phyloP scores from a whole-genome alignment of 306 rosid genomes.

The Vachellia collinsii region DNA sequence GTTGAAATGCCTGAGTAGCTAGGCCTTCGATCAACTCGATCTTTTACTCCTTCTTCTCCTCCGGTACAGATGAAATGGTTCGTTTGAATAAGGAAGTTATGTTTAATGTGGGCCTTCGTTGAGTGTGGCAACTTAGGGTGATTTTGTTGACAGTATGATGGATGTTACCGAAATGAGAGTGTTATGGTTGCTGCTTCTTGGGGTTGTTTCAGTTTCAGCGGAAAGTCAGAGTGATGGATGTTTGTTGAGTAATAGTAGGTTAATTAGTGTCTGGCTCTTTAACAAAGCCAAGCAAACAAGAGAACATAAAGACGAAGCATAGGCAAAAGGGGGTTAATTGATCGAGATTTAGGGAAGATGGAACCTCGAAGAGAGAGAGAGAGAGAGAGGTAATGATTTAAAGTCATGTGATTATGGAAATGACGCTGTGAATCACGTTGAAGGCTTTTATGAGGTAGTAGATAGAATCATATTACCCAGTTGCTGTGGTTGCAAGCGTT shows the following conservation, averaged over 20 bases:
- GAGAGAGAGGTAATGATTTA: slow-evolving; percentile 38
- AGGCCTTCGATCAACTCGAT: background rate
- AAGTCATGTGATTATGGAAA: slow-evolving; percentile 40
- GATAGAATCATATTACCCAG: slow-evolving; percentile 33
- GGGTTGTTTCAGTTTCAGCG: background rate
- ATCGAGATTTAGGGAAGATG: slow-evolving; percentile 5
- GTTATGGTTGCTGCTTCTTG: background rate
- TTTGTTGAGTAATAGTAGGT: background rate
- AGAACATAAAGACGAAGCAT: slow-evolving; percentile 4
- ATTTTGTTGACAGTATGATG: background rate
- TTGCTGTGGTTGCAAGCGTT: background rate
- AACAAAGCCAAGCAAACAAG: background rate
- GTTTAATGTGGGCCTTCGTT: background rate
- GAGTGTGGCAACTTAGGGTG: background rate
- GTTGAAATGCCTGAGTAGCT: slow-evolving; percentile 31
- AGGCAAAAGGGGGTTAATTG: background rate
- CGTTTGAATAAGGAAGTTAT: background rate
- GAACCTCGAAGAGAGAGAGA: slow-evolving; percentile 25
- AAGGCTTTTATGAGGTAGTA: slow-evolving; percentile 17
- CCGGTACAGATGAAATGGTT: background rate
- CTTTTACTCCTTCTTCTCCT: background rate
- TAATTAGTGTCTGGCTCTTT: background rate
- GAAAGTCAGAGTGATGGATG: background rate
- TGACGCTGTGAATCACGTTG: slow-evolving; percentile 27
- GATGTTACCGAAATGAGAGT: background rate